Conservation (phyloP, 352 stramenopile species). For the Globisporangium alternatum region DNA sequence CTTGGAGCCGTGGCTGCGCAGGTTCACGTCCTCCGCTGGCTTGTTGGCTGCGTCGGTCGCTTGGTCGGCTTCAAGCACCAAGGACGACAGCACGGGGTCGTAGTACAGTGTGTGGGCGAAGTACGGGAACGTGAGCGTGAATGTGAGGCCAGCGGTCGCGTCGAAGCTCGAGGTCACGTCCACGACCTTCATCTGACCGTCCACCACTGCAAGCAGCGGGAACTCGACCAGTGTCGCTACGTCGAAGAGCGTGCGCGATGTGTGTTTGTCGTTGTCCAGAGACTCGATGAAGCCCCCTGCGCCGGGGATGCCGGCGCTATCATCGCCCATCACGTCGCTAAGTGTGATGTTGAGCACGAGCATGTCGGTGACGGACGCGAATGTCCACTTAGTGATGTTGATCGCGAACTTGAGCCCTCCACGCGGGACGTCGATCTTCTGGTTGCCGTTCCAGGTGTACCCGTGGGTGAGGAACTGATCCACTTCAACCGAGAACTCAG, state of each 20-base stretch:
- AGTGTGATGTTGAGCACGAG: constrained; percentile 24
- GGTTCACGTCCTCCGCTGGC: neutral
- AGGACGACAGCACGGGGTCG: constrained; percentile 5
- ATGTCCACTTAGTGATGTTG: constrained; percentile 22
- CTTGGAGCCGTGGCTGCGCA: neutral
- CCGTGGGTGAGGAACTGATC: constrained; percentile 21
- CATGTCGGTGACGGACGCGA: constrained; percentile 9
- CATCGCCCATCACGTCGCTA: constrained; percentile 2
- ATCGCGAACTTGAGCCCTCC: constrained; percentile 27
- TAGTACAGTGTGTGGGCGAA: constrained; percentile 7
- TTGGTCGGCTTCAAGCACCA: neutral
- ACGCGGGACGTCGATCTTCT: constrained; percentile 12
- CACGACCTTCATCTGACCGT: constrained; percentile 8
- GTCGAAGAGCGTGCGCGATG: constrained; percentile 9
- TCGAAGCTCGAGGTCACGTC: constrained; percentile 8
- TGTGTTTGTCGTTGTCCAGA: neutral
- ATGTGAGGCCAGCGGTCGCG: constrained; percentile 4
- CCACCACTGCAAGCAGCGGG: constrained; percentile 19
- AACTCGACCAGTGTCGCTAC: constrained; percentile 16
- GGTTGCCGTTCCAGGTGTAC: constrained; percentile 7
- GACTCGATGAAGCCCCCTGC: neutral
- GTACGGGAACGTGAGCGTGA: constrained; percentile 16
- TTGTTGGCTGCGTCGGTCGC: neutral
- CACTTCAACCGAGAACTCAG: constrained; percentile 16
- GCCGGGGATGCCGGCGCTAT: neutral